These are phyloP conservation scores for Annona squamosa DNA, from an alignment of 164 flowering plant genomes.

Conservation along the genomic window DNA sequence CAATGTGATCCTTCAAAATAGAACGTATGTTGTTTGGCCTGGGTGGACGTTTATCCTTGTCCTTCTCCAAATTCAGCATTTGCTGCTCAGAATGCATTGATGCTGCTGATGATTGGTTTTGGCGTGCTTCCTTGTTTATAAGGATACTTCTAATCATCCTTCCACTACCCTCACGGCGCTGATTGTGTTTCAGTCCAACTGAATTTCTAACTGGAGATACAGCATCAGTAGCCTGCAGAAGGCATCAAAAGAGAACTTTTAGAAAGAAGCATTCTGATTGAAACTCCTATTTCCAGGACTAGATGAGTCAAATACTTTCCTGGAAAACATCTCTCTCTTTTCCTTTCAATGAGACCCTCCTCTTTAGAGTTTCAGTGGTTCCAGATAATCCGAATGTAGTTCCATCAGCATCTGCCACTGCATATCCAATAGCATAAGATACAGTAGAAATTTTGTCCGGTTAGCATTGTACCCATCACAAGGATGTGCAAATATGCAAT, in stretches of 20 bases:
- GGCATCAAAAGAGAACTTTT: background rate
- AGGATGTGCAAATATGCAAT: too few species aligned
- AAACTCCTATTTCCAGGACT: background rate
- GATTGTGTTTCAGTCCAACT: conserved; percentile 37
- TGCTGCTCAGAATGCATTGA: conserved; percentile 41
- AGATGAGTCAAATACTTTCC: conserved; percentile 30
- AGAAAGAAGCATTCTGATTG: background rate
- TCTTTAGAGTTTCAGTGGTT: conserved; percentile 41
- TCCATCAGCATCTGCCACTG: conserved; percentile 14
- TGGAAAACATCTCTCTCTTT: conserved; percentile 57
- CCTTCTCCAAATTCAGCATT: conserved; percentile 28
- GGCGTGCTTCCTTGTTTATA: conserved; percentile 49
- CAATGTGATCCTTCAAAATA: conserved; percentile 18
- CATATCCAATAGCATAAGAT: conserved; percentile 1
- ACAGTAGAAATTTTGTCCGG: background rate
- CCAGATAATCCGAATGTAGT: conserved; percentile 39
- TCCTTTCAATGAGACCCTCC: conserved; percentile 71
- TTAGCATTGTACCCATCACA: too few species aligned
- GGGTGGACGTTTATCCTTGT: conserved; percentile 67
- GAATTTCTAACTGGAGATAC: conserved; percentile 31
- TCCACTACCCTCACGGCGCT: conserved; percentile 59
- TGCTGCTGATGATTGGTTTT: conserved; percentile 8
- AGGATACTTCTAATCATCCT: conserved; percentile 58
- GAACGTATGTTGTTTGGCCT: conserved; percentile 37
- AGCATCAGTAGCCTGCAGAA: conserved; percentile 31